Percentiles rank a stretch among this genome's conserved stretches.
Conservation (phyloP, 768 basidiomycete genomes). For the Hypsizygus marmoreus region DNA sequence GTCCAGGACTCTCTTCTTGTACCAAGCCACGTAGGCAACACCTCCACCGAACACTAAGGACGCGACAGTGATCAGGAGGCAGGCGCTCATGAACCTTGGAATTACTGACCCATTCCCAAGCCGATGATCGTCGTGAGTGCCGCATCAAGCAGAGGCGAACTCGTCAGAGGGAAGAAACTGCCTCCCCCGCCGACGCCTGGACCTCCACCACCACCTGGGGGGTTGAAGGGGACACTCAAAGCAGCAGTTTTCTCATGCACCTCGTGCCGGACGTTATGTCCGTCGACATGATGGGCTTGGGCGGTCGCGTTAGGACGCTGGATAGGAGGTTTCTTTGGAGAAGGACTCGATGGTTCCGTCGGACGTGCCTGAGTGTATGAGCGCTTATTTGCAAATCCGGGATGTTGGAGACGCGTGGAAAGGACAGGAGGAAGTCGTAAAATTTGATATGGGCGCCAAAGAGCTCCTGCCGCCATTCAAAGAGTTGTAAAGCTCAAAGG, state of each 20-base stretch:
- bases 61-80: conserved; percentile 1
- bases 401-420: not conserved
- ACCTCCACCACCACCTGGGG: conserved; percentile 41
- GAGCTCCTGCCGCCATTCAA: too few relatives aligned
- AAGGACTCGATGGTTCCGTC: conserved; percentile 4
- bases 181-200: conserved; percentile 32
- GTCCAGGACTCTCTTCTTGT: conserved; percentile 78
- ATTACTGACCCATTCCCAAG: conserved; percentile 54
- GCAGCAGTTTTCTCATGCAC: conserved; percentile 42
- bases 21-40: conserved; percentile 72
- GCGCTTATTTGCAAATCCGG: conserved; percentile 8
- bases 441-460: too few relatives aligned
- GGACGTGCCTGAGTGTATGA: conserved; percentile 18
- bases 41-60: conserved; percentile 68
- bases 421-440: not conserved
- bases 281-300: conserved; percentile 2
- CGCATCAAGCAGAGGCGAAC: conserved; percentile 51
- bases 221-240: conserved; percentile 42
- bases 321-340: conserved; percentile 5
- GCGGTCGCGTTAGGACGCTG: conserved; percentile 12
- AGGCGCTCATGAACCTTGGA: not conserved
- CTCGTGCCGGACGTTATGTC: conserved; percentile 33
- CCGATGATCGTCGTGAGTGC: conserved; percentile 62
- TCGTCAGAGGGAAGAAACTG: conserved; percentile 36
- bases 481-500: too few relatives aligned